Conservation (phyloP, 2,329 filamentous ascomycete genomes). For the Trichoderma sp. region DNA sequence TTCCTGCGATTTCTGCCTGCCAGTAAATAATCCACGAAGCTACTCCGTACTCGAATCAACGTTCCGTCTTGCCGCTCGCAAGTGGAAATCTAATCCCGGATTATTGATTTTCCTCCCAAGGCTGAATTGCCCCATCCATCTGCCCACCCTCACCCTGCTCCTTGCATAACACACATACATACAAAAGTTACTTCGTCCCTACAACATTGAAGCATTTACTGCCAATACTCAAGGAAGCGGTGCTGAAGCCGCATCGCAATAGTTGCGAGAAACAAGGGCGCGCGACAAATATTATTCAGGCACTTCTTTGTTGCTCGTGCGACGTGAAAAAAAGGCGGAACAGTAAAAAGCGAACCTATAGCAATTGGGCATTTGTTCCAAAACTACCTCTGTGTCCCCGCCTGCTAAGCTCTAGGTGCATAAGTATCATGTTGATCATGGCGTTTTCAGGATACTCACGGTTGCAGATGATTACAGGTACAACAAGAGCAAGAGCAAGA, state of each 20-base stretch:
- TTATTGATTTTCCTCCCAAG: not conserved
- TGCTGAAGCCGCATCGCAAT: not conserved
- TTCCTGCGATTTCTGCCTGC: not conserved
- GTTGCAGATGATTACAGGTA: constrained; percentile 34
- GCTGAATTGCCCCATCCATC: not conserved
- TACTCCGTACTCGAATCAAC: not conserved
- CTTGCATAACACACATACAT: constrained; percentile 6
- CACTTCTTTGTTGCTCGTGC: not conserved
- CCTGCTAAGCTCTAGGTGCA: constrained; percentile 37
- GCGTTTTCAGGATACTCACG: constrained; percentile 37
- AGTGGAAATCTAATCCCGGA: not conserved
- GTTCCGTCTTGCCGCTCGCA: not conserved
- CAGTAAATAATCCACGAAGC: not conserved
- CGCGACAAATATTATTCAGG: not conserved
- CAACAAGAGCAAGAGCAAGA: constrained; percentile 4
- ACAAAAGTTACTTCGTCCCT: not conserved
- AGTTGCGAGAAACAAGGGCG: not conserved
- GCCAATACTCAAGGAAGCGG: not conserved
- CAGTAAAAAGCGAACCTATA: constrained; percentile 9
- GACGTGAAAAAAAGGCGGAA: not conserved
- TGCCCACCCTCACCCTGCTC: not conserved
- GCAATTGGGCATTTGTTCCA: constrained; percentile 12
- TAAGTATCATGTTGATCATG: constrained; percentile 37
- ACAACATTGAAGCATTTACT: not conserved
- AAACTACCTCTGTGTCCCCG: constrained; percentile 18